Conservation (phyloP, 2,329 filamentous ascomycete species). For the Aureobasidium sp. region DNA sequence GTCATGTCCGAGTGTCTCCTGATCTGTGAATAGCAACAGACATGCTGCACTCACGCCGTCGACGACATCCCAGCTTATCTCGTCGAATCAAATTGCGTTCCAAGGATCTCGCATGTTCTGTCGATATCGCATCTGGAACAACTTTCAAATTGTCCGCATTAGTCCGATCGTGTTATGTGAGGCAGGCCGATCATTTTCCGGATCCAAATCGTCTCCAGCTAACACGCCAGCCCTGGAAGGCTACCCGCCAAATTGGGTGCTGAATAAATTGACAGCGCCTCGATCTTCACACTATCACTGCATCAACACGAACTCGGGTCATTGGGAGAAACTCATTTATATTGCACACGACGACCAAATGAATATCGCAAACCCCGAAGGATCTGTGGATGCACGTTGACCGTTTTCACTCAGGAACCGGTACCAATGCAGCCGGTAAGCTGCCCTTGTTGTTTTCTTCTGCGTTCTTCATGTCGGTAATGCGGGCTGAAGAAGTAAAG, state of each 20-base stretch:
- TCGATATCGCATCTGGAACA: neutral
- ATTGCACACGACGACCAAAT: neutral
- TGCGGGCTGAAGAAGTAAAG: neutral
- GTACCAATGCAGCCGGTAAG: slow-evolving; percentile 7
- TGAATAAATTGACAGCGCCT: slow-evolving; percentile 8
- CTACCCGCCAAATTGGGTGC: neutral
- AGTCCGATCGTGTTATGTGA: neutral
- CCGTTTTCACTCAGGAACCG: slow-evolving; percentile 11
- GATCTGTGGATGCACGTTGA: slow-evolving; percentile 2
- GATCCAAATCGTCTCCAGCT: neutral
- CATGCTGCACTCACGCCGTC: neutral
- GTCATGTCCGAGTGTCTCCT: neutral
- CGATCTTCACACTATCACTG: neutral
- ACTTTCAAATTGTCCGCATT: slow-evolving; percentile 1
- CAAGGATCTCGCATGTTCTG: neutral
- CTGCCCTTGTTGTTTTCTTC: neutral
- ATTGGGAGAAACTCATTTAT: neutral
- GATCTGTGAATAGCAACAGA: slow-evolving; percentile 5
- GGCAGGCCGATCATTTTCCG: neutral
- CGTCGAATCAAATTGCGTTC: neutral
- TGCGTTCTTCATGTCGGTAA: slow-evolving; percentile 3
- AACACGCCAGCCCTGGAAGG: neutral
- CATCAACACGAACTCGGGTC: neutral
- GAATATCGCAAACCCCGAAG: neutral
- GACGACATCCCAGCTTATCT: neutral